phyloP scores from a whole-genome alignment of 768 basidiomycete species.

The Trametes meyenii region DNA sequence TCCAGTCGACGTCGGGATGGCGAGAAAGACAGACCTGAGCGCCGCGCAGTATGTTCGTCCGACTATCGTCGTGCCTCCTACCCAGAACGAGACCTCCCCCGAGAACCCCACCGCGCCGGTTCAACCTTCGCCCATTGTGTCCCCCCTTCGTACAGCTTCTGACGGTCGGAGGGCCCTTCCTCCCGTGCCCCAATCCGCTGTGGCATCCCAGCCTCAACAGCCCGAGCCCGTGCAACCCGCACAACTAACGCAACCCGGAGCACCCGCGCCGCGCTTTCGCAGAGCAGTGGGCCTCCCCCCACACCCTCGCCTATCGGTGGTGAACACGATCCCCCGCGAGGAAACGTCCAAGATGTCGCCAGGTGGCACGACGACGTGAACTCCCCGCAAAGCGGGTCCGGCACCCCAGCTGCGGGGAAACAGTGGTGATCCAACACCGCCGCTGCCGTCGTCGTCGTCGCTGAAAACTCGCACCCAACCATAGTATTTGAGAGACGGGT shows the following conservation, averaged over 20 bases:
- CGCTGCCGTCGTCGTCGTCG: not conserved
- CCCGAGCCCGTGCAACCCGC: not conserved
- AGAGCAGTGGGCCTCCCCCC: slow-evolving; percentile 32
- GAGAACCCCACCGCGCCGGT: not conserved
- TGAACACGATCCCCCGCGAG: slow-evolving; percentile 16
- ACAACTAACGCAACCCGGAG: not conserved
- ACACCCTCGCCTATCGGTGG: slow-evolving; percentile 27
- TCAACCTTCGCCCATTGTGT: not conserved
- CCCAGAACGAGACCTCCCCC: not conserved
- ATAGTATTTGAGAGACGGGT: not conserved
- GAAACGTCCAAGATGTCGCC: slow-evolving; percentile 16
- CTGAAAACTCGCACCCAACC: not conserved
- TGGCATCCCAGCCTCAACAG: not conserved
- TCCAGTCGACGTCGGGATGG: slow-evolving; percentile 6
- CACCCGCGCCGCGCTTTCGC: slow-evolving; percentile 18
- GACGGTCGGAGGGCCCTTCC: slow-evolving; percentile 6
- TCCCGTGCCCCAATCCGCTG: slow-evolving; percentile 8
- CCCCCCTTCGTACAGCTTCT: not conserved
- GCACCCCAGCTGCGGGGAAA: slow-evolving; percentile 16
- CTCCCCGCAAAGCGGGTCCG: slow-evolving; percentile 17
- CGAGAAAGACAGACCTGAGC: slow-evolving; percentile 1
- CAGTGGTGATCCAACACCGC: slow-evolving; percentile 1
- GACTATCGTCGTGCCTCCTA: slow-evolving; percentile 8
- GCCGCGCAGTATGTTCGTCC: slow-evolving; percentile 13
- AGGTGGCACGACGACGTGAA: slow-evolving; percentile 18